Base-by-base conservation (phyloP, 495 filamentous ascomycete genomes). In the Hypomontagnella monticulosa region DNA sequence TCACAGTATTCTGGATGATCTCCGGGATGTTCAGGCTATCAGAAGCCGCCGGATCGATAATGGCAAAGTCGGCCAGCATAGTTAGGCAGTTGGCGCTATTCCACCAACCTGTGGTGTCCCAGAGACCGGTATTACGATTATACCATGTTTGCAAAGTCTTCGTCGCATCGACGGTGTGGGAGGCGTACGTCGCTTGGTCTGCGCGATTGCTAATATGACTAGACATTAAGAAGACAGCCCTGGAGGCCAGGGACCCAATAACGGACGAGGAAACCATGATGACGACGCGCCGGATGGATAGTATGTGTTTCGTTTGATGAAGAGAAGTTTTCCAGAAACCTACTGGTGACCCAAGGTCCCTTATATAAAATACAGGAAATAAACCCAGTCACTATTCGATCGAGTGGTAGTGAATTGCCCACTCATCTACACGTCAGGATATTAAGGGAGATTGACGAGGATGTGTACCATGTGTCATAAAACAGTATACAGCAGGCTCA, bases 61-160 rank as follows among this genome's bases (percentile, higher is more conserved):
- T 60, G 12, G 86, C 87, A 61, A 89, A 81, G 67, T 92, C 87
- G 61, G 81, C 85, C 36, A 91, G 70, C 19, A 81, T 78, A 1
- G 87, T 90, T 60, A 92, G 73, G 54, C 80, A 82, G 71, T 91
- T 93, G 56, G 86, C 90, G 37, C 83, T 85, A 74, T 92, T 90
- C 90, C 90, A 93, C 90, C 90, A 93, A 1, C 86, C 86, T 20
- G 78, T 81, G 0, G 84, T 88, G 61, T 85, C 71, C 87, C 87
- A 92, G 9, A 91, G 76, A 12, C 89, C 89, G 0, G 80, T 88
- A 6, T 64, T 63, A 3, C 58, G 50, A 69, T 90, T 83, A 62
- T 91, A 92, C 85, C 86, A 91, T 18, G 42, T 56, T 64, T 91
- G 88, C 2, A 92, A 80, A 8, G 80, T 71, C 20, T 76, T 67